These are phyloP conservation scores for Pestalotiopsis sp. DNA, from an alignment of 2,329 filamentous ascomycete species.

Conservation along the genomic window DNA sequence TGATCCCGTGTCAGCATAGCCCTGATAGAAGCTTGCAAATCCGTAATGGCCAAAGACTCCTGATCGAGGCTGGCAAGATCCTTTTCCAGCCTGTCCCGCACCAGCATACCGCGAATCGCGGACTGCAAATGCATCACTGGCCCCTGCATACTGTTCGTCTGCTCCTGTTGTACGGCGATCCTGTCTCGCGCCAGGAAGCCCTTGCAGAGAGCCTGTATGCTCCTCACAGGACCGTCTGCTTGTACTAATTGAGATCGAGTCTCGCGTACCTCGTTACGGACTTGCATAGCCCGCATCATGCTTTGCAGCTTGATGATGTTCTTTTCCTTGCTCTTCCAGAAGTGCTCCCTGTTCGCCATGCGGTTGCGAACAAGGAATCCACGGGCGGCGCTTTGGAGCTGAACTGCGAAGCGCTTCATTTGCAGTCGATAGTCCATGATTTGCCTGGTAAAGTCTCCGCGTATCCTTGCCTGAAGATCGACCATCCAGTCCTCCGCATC, in stretches of 20 bases:
- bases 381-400: constrained; percentile 77
- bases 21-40: constrained; percentile 68
- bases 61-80: constrained; percentile 56
- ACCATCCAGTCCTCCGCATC: constrained; percentile 77
- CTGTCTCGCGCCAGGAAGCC: constrained; percentile 67
- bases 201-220: constrained; percentile 67
- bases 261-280: constrained; percentile 59
- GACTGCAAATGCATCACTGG: constrained; percentile 66
- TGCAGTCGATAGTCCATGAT: constrained; percentile 79
- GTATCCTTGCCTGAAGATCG: constrained; percentile 82
- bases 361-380: constrained; percentile 73
- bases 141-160: constrained; percentile 53
- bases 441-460: constrained; percentile 86
- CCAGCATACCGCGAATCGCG: constrained; percentile 66
- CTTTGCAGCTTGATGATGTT: constrained; percentile 82
- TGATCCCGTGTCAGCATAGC: constrained; percentile 62
- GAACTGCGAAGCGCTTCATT: constrained; percentile 80
- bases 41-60: constrained; percentile 51
- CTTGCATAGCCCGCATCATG: constrained; percentile 71
- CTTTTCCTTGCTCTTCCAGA: constrained; percentile 71
- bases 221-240: constrained; percentile 64
- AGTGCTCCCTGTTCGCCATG: constrained; percentile 63
- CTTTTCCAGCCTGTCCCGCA: constrained; percentile 51
- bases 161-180: constrained; percentile 56
- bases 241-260: constrained; percentile 61